Base-by-base conservation (phyloP, 345 rosid species). In the Brassica napus region DNA sequence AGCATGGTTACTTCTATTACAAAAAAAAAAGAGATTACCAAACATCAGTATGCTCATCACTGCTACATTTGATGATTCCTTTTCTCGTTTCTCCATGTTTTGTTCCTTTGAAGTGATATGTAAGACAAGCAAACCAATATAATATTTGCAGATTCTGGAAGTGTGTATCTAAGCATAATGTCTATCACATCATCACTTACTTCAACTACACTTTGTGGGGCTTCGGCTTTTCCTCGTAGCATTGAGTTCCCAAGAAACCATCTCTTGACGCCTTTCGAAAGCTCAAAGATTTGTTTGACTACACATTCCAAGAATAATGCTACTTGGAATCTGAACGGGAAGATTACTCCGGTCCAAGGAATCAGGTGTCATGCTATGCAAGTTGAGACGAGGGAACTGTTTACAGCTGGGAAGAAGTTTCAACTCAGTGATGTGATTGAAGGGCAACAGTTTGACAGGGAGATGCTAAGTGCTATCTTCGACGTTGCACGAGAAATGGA, bases 361-460 rank as follows among this genome's bases (percentile, higher is more conserved):
- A 62, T 79, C 44, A 78, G 75, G 34, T 86, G 91, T 79, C 28
- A 37, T 39, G 89, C 86, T 23, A 1, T 89, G 69, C 84, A 85
- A 34, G 71, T 83, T 6, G 83, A 79, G 72, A 78, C 78, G 1
- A 6, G 23, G 15, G 75, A 80, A 16, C 34, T 76, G 0, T 84
- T 79, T 79, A 15, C 68, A 0, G 11, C 64, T 0, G 94, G 90
- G 72, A 87, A 84, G 16, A 94, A 83, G 77, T 95, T 93, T 87
- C 86, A 90, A 66, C 92, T 95, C 2, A 85, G 85, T 35, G 94
- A 93, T 81, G 94, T 91, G 63, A 91, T 95, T 60, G 97, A 95
- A 84, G 91, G 97, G n/a, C 90, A 93, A 54, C 99, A 95, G 64
- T 95, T 95, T 55, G 94, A 95, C 80, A 84, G 93, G 60, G 91